Evolutionary conservation across 148 eudicot genomes (phyloP).

Genomic region (Rhododendron williamsianum): DNA sequence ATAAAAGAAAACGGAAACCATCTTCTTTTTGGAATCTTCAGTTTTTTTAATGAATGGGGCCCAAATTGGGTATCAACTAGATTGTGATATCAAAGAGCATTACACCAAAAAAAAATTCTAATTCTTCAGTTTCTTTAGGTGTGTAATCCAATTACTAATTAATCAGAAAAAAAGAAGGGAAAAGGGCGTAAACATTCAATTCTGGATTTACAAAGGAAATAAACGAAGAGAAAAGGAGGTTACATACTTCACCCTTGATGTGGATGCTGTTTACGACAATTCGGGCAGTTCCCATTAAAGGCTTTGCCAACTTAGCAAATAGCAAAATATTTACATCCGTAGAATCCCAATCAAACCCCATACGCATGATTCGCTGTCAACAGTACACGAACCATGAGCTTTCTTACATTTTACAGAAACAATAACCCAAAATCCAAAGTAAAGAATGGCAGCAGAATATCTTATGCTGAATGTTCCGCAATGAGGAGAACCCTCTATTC

Average conservation of each 20-base stretch:
- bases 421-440: neutral
- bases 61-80: neutral
- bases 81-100: neutral
- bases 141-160: neutral
- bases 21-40: neutral
- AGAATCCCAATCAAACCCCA: conserved; percentile 91
- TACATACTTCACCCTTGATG: conserved; percentile 95
- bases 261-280: conserved; percentile 75
- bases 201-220: neutral
- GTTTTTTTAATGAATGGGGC: neutral
- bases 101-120: neutral
- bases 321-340: conserved; percentile 74
- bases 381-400: conserved; percentile 10
- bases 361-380: conserved; percentile 62
- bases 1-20: neutral
- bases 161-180: neutral
- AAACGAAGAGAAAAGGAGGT: neutral
- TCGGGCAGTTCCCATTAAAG: conserved; percentile 88
- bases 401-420: neutral
- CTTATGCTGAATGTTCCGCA: neutral
- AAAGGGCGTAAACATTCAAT: neutral
- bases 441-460: neutral
- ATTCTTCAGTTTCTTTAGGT: neutral
- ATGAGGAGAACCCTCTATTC: neutral
- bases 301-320: conserved; percentile 83